phyloP scores from a whole-genome alignment of 139 green algal genomes.

The Chara braunii region DNA sequence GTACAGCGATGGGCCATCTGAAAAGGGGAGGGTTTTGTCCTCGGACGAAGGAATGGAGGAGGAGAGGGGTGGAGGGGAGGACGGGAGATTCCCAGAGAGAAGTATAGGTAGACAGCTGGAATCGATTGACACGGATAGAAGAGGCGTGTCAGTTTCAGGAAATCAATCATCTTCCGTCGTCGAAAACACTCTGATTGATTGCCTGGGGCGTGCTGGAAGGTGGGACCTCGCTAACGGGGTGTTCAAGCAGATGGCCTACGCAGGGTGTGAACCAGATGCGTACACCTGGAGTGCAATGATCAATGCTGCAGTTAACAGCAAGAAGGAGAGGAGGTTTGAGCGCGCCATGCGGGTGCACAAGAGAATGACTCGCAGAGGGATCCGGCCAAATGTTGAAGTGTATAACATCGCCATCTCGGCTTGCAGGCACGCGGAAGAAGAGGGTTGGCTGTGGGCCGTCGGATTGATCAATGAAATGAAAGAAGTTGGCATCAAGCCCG shows the following conservation, averaged over 20 bases:
- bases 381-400: conserved; percentile 24
- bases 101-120: too few species aligned
- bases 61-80: not conserved
- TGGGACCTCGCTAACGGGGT: conserved; percentile 6
- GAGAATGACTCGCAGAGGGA: conserved; percentile 23
- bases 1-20: too few species aligned
- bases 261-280: conserved; percentile 42
- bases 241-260: conserved; percentile 37
- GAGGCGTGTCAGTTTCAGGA: too few species aligned
- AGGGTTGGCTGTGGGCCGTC: not conserved
- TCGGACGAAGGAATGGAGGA: not conserved
- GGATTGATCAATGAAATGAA: not conserved
- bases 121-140: too few species aligned
- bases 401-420: conserved; percentile 50
- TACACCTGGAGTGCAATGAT: conserved; percentile 56
- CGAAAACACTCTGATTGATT: conserved; percentile 15
- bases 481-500: not conserved
- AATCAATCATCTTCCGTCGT: too few species aligned
- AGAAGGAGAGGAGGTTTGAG: conserved; percentile 40
- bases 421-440: conserved; percentile 46
- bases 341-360: conserved; percentile 43
- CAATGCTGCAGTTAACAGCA: conserved; percentile 45
- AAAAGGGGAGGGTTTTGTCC: conserved; percentile 9
- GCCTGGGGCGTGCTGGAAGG: not conserved
- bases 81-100: not conserved